phyloP scores from a whole-genome alignment of 2,329 filamentous ascomycete species.

The Aotearoamyces nothofagi region DNA sequence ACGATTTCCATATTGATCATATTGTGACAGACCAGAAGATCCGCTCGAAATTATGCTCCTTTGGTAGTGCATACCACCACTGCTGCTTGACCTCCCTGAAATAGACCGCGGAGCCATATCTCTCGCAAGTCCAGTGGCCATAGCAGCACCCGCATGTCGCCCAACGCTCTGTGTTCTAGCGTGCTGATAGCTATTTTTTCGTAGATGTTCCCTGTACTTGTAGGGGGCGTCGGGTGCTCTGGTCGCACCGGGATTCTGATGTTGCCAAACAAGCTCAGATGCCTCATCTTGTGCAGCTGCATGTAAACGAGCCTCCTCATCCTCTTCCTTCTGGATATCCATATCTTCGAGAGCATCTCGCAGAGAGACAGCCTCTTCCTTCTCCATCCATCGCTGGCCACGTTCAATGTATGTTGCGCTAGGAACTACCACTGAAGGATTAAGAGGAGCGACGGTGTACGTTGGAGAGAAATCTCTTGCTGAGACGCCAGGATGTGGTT shows the following conservation, averaged over 20 bases:
- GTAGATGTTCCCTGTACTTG: conserved; percentile 51
- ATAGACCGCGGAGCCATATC: conserved; percentile 17
- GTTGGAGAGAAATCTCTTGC: conserved; percentile 1
- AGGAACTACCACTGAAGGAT: conserved; percentile 44
- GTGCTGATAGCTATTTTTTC: conserved; percentile 57
- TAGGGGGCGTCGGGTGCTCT: conserved; percentile 48
- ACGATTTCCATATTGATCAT: conserved; percentile 7
- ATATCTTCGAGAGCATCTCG: conserved; percentile 61
- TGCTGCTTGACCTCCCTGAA: conserved; percentile 19
- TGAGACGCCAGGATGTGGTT: conserved; percentile 4
- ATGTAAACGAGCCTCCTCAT: conserved; percentile 49
- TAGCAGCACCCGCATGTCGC: conserved; percentile 30
- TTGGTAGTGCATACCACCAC: conserved; percentile 17
- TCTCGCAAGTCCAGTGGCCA: conserved; percentile 17
- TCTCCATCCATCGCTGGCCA: conserved; percentile 65
- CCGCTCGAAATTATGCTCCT: conserved; percentile 20
- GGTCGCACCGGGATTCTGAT: conserved; percentile 42
- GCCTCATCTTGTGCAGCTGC: conserved; percentile 62
- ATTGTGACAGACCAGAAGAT: conserved; percentile 7
- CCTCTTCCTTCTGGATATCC: conserved; percentile 35
- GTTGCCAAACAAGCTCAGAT: conserved; percentile 64
- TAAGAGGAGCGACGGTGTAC: conserved; percentile 24
- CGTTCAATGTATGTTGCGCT: conserved; percentile 59
- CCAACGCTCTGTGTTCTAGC: conserved; percentile 46
- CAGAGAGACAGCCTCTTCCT: conserved; percentile 57